Evolutionary conservation across 1,139 yeast species (phyloP).

Genomic region (Geotrichum bryndzae): DNA sequence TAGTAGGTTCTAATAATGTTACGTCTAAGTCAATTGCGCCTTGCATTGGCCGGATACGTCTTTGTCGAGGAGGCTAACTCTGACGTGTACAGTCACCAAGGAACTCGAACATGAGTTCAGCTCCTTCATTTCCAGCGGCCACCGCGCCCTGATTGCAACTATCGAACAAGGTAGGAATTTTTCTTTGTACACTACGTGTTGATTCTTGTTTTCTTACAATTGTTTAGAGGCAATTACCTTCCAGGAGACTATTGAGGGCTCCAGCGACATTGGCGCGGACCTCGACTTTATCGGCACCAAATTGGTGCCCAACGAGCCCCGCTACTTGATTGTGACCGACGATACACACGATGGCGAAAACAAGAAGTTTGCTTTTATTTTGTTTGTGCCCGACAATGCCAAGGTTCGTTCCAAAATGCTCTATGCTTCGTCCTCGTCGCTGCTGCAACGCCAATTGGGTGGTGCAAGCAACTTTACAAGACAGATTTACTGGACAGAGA

Average conservation of each 20-base stretch:
- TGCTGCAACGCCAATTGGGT: constrained; percentile 67
- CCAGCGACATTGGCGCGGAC: constrained; percentile 35
- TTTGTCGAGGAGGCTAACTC: not conserved
- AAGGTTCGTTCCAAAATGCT: constrained; percentile 84
- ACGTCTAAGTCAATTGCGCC: not conserved
- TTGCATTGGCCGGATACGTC: not conserved
- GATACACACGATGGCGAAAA: constrained; percentile 20
- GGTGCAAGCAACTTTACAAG: constrained; percentile 54
- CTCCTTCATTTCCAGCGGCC: not conserved
- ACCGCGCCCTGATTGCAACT: constrained; percentile 28
- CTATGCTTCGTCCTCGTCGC: constrained; percentile 83
- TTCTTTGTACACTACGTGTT: not conserved
- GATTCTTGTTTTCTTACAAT: not conserved
- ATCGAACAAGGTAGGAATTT: constrained; percentile 23
- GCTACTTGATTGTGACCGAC: constrained; percentile 51
- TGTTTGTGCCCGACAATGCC: constrained; percentile 83
- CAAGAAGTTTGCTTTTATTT: constrained; percentile 44
- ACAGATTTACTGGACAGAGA: constrained; percentile 49
- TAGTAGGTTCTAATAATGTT: constrained; percentile 4
- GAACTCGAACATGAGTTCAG: constrained; percentile 12
- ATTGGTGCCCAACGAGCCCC: constrained; percentile 48
- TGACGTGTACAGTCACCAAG: constrained; percentile 2
- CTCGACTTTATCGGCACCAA: constrained; percentile 38
- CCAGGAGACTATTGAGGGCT: constrained; percentile 28
- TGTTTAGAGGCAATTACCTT: constrained; percentile 38